Evolutionary conservation across 148 eudicot genomes (phyloP), one percentile per base, ranked within the genome.

Genomic region (Silene latifolia): DNA sequence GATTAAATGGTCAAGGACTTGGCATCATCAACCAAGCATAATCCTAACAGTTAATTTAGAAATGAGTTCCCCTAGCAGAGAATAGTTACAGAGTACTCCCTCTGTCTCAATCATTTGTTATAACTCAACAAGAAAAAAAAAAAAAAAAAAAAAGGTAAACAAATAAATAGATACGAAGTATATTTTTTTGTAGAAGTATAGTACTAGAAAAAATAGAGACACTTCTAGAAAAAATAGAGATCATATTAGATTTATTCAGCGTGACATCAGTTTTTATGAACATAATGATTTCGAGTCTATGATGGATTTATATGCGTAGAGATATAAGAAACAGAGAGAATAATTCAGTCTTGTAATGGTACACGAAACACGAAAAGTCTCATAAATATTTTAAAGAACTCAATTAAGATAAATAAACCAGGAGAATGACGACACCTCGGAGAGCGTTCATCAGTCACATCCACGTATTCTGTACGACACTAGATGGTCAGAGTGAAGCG

Each of bases 401-500:
- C 57, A 72, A 72, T 44, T 71, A 72, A 76, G 73, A 73, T 67
- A 76, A 80, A 48, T 58, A 62, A 64, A 80, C 76, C 27, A 21
- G 12, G 67, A 60, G 72, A 71, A 76, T 65, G 67, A 44, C 14
- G 72, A 64, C 73, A 76, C 73, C 56, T 72, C 47, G 72, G 76
- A 39, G 78, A 25, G 63, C 27, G 70, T 56, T 75, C 63, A 39
- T 64, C 42, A n/a, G 64, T 62, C 79, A 42, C 18, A 65, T 17
- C 69, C 79, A 71, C 75, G 71, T 74, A 83, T 69, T 68, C 85
- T 83, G 78, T 19, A 77, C 58, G 69, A 72, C 63, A 35, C 72
- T 69, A 46, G 77, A 66, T 39, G 76, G 86, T 80, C 56, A 92
- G 76, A 74, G 77, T 62, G 84, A 83, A 64, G 93, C 89, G 69